phyloP scores from a whole-genome alignment of 768 basidiomycete genomes.

The Imleria badia region DNA sequence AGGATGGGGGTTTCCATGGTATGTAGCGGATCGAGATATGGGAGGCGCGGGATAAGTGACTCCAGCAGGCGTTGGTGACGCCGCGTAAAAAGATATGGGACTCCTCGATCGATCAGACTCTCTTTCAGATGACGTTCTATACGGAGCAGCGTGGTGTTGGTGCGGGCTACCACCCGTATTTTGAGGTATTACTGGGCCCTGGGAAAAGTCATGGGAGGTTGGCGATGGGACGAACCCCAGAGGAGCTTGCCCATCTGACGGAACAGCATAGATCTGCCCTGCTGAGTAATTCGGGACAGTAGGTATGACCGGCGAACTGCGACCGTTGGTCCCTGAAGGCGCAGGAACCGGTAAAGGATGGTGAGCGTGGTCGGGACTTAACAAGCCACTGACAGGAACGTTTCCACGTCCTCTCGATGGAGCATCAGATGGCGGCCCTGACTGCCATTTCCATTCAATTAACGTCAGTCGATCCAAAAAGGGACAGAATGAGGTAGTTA shows the following conservation, averaged over 20 bases:
- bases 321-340: slow-evolving; percentile 11
- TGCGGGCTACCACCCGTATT: slow-evolving; percentile 6
- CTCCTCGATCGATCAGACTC: slow-evolving; percentile 20
- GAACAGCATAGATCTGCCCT: slow-evolving; percentile 14
- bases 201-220: slow-evolving; percentile 2
- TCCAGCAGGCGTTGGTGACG: slow-evolving; percentile 26
- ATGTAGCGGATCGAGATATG: slow-evolving; percentile 24
- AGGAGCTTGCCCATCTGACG: slow-evolving; percentile 12
- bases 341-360: slow-evolving; percentile 26
- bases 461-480: slow-evolving; percentile 15
- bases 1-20: neutral
- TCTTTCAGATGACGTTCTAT: slow-evolving; percentile 20
- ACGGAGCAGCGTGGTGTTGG: slow-evolving; percentile 12
- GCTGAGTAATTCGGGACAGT: slow-evolving; percentile 14
- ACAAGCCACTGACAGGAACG: slow-evolving; percentile 11
- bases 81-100: slow-evolving; percentile 24
- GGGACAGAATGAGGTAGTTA: slow-evolving; percentile 14
- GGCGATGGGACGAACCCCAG: slow-evolving; percentile 9
- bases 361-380: slow-evolving; percentile 35
- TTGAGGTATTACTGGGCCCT: slow-evolving; percentile 26
- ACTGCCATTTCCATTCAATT: slow-evolving; percentile 19
- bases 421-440: slow-evolving; percentile 32
- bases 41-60: slow-evolving; percentile 30
- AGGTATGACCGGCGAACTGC: slow-evolving; percentile 14
- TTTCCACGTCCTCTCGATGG: slow-evolving; percentile 27